Evolutionary conservation across 108 stramenopile genomes (phyloP).

Genomic region (Nannochloropsis oceanica): DNA sequence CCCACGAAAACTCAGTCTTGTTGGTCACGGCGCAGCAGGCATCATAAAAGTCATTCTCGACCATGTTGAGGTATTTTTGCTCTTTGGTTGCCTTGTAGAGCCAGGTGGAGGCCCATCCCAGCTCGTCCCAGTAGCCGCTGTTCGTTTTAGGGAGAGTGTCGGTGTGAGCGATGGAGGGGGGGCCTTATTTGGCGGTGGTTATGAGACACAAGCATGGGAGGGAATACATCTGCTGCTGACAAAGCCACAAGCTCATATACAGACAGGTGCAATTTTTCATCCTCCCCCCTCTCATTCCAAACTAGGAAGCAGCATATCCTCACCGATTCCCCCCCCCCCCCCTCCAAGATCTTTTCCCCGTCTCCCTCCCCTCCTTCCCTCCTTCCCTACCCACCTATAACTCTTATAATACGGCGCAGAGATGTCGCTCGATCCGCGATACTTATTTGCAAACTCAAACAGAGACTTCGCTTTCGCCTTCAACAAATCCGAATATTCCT

Average conservation of each 20-base stretch:
- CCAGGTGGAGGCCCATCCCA: not conserved
- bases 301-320: too few species aligned
- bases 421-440: not conserved
- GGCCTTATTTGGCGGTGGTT: too few species aligned
- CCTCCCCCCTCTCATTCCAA: too few species aligned
- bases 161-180: too few species aligned
- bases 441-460: not conserved
- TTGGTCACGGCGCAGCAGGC: not conserved
- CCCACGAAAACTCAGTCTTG: not conserved
- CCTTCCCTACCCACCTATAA: not conserved
- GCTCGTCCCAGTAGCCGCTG: not conserved
- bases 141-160: not conserved
- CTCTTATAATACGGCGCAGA: not conserved
- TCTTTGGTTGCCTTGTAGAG: not conserved
- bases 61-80: not conserved
- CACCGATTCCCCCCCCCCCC: too few species aligned
- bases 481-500: not conserved
- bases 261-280: too few species aligned
- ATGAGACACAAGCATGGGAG: too few species aligned
- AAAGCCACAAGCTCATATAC: too few species aligned
- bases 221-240: too few species aligned
- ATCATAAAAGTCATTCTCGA: not conserved
- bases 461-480: not conserved
- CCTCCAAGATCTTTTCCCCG: too few species aligned
- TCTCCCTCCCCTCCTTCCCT: too few species aligned